Evolutionary conservation across 345 rosid genomes (phyloP).

Genomic region (Raphanus sativus): DNA sequence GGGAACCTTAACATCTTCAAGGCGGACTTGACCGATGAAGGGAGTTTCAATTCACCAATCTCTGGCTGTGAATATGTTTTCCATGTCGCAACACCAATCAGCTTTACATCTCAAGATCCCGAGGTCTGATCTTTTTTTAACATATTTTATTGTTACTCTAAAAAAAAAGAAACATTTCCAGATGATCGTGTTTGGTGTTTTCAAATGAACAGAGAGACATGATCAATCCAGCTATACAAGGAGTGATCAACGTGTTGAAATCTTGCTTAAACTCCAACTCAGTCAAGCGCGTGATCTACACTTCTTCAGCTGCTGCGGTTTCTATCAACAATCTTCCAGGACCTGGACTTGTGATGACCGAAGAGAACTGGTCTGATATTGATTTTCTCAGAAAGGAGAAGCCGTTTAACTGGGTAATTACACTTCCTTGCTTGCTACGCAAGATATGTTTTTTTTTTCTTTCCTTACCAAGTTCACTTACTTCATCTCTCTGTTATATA

Average conservation of each 20-base stretch:
- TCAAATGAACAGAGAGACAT: slow-evolving; percentile 61
- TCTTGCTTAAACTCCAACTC: slow-evolving; percentile 64
- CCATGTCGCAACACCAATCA: slow-evolving; percentile 92
- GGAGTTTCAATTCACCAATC: slow-evolving; percentile 55
- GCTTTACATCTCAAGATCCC: slow-evolving; percentile 76
- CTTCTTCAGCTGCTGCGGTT: slow-evolving; percentile 91
- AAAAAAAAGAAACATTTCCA: not conserved
- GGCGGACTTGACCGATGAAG: slow-evolving; percentile 76
- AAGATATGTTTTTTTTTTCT: slow-evolving; percentile 14
- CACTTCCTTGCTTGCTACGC: slow-evolving; percentile 9
- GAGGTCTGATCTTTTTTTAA: slow-evolving; percentile 49
- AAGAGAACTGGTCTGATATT: slow-evolving; percentile 71
- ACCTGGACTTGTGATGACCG: slow-evolving; percentile 64
- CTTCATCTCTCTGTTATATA: not conserved
- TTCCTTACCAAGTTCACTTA: not conserved
- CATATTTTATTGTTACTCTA: not conserved
- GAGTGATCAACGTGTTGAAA: slow-evolving; percentile 73
- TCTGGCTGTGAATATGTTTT: slow-evolving; percentile 69
- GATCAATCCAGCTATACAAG: slow-evolving; percentile 87
- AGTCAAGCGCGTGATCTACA: slow-evolving; percentile 71
- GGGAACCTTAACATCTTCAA: slow-evolving; percentile 65
- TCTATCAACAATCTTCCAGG: slow-evolving; percentile 58
- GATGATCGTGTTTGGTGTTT: not conserved
- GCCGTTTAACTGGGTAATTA: slow-evolving; percentile 83
- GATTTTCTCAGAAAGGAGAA: slow-evolving; percentile 64